phyloP scores from a whole-genome alignment of 2,329 filamentous ascomycete species.

The Botryotinia calthae region DNA sequence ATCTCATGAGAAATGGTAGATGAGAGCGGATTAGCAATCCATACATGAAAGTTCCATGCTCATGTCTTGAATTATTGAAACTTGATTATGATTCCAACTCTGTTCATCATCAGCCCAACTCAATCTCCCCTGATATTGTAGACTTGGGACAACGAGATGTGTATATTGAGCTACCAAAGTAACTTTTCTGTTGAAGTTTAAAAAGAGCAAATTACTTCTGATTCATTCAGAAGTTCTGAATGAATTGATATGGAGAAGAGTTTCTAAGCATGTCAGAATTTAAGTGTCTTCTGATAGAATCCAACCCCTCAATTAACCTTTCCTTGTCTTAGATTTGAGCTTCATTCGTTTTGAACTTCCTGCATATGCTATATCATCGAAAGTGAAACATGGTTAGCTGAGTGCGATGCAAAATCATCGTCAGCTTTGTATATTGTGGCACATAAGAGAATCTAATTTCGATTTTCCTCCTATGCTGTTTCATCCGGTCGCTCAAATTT shows the following conservation, averaged over 20 bases:
- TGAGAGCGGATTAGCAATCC: not conserved
- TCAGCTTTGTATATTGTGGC: not conserved
- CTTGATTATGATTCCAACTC: too few species aligned
- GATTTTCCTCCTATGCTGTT: not conserved
- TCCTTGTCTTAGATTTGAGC: not conserved
- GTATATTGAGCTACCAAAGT: too few species aligned
- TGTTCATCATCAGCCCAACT: too few species aligned
- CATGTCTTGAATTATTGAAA: too few species aligned
- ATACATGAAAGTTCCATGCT: too few species aligned
- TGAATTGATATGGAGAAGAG: not conserved
- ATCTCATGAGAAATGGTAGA: not conserved
- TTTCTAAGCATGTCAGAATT: not conserved
- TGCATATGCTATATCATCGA: not conserved
- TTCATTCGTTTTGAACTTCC: not conserved
- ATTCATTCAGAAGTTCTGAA: too few species aligned
- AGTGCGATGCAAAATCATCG: not conserved
- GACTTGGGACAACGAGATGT: too few species aligned
- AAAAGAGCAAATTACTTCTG: not conserved
- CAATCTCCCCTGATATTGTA: too few species aligned
- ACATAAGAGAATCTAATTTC: not conserved
- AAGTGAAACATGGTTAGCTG: not conserved
- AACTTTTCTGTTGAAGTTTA: too few species aligned
- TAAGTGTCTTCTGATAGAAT: not conserved
- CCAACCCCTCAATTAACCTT: not conserved
- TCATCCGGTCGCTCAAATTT: not conserved